Conservation (phyloP, 2,329 filamentous ascomycete genomes). For the Xylariaceae sp. region DNA sequence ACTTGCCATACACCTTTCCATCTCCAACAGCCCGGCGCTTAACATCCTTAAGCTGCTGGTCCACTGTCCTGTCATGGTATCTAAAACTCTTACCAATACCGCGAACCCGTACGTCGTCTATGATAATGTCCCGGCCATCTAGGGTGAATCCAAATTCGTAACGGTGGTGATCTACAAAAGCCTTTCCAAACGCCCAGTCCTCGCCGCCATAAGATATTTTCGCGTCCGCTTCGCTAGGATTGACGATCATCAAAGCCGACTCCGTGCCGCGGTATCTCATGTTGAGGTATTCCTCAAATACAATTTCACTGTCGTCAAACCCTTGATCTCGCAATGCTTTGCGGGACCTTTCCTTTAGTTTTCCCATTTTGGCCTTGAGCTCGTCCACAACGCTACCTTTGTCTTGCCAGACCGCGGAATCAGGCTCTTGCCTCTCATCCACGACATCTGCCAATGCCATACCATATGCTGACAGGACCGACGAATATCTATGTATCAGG, state of each 20-base stretch:
- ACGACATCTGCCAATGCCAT: slow-evolving; percentile 94
- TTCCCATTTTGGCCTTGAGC: slow-evolving; percentile 73
- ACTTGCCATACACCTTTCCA: slow-evolving; percentile 65
- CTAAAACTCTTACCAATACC: slow-evolving; percentile 89
- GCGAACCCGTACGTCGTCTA: slow-evolving; percentile 86
- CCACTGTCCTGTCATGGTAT: slow-evolving; percentile 77
- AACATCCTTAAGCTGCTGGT: slow-evolving; percentile 76
- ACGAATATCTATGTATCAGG: slow-evolving; percentile 83
- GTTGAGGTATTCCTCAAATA: slow-evolving; percentile 91
- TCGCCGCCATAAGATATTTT: slow-evolving; percentile 63
- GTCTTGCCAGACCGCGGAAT: slow-evolving; percentile 64
- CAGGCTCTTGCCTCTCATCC: slow-evolving; percentile 83
- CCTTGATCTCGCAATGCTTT: slow-evolving; percentile 74
- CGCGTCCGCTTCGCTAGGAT: slow-evolving; percentile 66
- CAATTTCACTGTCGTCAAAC: slow-evolving; percentile 72
- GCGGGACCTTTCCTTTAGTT: slow-evolving; percentile 75
- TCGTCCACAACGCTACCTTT: slow-evolving; percentile 60
- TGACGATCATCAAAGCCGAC: slow-evolving; percentile 86
- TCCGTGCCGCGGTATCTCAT: slow-evolving; percentile 92
- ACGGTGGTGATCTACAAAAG: slow-evolving; percentile 84
- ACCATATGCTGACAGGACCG: slow-evolving; percentile 85
- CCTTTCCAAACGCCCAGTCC: slow-evolving; percentile 80
- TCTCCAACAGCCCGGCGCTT: slow-evolving; percentile 59
- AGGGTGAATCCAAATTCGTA: slow-evolving; percentile 94
- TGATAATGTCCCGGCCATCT: slow-evolving; percentile 79